A percentile compares a stretch with the other conserved stretches of the same genome.
Evolutionary conservation across 2,329 filamentous ascomycete genomes (phyloP).

Genomic region (Stagonosporopsis tanaceti): DNA sequence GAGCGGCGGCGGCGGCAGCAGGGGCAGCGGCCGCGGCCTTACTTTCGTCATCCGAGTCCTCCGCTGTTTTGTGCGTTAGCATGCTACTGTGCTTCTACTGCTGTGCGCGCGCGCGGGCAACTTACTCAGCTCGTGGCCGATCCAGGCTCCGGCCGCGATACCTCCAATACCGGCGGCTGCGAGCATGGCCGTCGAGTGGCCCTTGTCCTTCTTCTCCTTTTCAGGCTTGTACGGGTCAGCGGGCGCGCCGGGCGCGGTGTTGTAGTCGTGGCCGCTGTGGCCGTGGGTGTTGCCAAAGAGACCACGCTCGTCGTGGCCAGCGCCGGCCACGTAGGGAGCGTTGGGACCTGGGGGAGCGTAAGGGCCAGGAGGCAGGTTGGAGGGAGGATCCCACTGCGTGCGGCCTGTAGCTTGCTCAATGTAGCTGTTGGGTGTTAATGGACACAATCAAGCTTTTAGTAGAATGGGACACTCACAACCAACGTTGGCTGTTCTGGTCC

Average conservation of each 20-base stretch:
- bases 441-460: neutral
- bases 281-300: conserved; percentile 40
- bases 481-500: conserved; percentile 67
- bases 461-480: conserved; percentile 49
- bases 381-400: conserved; percentile 70
- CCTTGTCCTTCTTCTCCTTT: conserved; percentile 53
- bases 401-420: conserved; percentile 67
- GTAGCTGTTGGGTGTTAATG: conserved; percentile 54
- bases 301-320: conserved; percentile 38
- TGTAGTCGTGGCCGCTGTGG: conserved; percentile 38
- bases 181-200: conserved; percentile 57
- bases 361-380: conserved; percentile 41
- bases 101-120: neutral
- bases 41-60: conserved; percentile 47
- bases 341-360: conserved; percentile 44
- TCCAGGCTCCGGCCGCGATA: conserved; percentile 65
- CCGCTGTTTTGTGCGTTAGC: conserved; percentile 31
- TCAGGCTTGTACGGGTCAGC: conserved; percentile 34
- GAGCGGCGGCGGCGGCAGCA: conserved; percentile 24
- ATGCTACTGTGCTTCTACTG: neutral
- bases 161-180: conserved; percentile 66
- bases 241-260: conserved; percentile 34
- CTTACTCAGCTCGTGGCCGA: conserved; percentile 65
- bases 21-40: conserved; percentile 16
- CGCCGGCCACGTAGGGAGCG: conserved; percentile 31